phyloP scores from a whole-genome alignment of 1,139 yeast genomes.

The Saccharomycopsis hybrid region DNA sequence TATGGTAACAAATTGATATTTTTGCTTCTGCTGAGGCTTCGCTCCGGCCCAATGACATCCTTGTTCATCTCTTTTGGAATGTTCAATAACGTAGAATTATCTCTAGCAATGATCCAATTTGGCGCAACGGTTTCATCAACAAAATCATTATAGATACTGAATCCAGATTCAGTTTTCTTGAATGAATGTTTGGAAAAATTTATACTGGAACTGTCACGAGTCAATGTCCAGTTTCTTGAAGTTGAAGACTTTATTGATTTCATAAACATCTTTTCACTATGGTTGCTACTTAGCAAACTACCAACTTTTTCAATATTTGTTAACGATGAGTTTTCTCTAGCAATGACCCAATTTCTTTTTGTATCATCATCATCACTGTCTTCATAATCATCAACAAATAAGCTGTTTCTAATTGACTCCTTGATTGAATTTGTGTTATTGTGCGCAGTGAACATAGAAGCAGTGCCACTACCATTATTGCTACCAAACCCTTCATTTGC shows the following conservation, averaged over 20 bases:
- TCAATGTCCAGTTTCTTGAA: conserved; percentile 17
- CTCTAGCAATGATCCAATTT: conserved; percentile 22
- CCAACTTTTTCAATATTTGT: conserved; percentile 16
- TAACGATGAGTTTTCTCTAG: conserved; percentile 21
- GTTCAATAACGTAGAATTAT: conserved; percentile 20
- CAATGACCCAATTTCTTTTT: conserved; percentile 21
- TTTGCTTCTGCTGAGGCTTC: conserved; percentile 19
- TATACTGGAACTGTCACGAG: conserved; percentile 17
- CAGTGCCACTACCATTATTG: conserved; percentile 1
- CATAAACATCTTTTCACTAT: conserved; percentile 3
- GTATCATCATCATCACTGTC: conserved; percentile 19
- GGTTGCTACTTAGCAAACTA: conserved; percentile 1
- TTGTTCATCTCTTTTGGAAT: conserved; percentile 19
- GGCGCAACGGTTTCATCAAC: conserved; percentile 20
- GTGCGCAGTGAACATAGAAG: neutral
- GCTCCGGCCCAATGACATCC: conserved; percentile 14
- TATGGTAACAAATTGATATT: conserved; percentile 20
- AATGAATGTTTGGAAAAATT: conserved; percentile 8
- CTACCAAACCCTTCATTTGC: conserved; percentile 2
- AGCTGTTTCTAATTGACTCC: conserved; percentile 10
- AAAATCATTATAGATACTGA: conserved; percentile 19
- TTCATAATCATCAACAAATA: conserved; percentile 20
- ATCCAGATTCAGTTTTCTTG: conserved; percentile 17
- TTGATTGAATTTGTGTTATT: conserved; percentile 4
- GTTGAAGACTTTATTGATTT: neutral